Conservation (phyloP, 106 monocot species). For the Dioscorea zingiberensis region DNA sequence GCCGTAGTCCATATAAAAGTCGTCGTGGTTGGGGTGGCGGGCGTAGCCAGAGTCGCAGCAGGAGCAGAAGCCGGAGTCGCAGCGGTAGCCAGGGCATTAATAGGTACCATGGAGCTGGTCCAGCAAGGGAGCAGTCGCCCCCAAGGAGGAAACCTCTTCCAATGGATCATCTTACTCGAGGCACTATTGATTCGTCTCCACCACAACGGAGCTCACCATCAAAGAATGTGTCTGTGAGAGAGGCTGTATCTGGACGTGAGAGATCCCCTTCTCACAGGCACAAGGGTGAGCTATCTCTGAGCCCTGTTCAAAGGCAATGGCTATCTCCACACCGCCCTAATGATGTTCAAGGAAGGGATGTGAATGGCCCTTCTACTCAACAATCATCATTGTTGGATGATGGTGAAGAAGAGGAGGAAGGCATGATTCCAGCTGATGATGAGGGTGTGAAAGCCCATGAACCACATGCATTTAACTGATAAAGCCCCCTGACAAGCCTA, state of each 20-base stretch:
- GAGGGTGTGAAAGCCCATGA: constrained; percentile 11
- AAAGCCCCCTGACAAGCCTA: too few relatives aligned
- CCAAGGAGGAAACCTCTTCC: constrained; percentile 4
- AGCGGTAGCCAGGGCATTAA: constrained; percentile 6
- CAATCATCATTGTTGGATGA: not conserved
- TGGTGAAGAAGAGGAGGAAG: constrained; percentile 49
- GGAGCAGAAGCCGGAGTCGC: constrained; percentile 21
- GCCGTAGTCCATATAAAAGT: constrained; percentile 17
- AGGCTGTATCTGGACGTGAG: not conserved
- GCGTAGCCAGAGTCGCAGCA: not conserved
- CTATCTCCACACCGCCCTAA: not conserved
- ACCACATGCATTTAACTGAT: too few relatives aligned
- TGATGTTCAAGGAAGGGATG: not conserved
- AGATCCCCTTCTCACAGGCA: not conserved
- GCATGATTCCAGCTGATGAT: constrained; percentile 41
- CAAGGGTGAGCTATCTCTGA: not conserved
- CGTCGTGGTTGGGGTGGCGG: too few relatives aligned
- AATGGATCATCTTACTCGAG: not conserved
- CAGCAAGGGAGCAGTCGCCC: not conserved
- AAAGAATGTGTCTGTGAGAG: constrained; percentile 7
- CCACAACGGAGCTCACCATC: not conserved
- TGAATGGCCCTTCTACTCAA: not conserved
- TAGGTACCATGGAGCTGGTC: not conserved
- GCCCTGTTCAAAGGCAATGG: too few relatives aligned
- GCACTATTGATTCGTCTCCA: constrained; percentile 1